Evolutionary conservation across 2,329 filamentous ascomycete species (phyloP).

Genomic region (Sclerotinia subarctica): DNA sequence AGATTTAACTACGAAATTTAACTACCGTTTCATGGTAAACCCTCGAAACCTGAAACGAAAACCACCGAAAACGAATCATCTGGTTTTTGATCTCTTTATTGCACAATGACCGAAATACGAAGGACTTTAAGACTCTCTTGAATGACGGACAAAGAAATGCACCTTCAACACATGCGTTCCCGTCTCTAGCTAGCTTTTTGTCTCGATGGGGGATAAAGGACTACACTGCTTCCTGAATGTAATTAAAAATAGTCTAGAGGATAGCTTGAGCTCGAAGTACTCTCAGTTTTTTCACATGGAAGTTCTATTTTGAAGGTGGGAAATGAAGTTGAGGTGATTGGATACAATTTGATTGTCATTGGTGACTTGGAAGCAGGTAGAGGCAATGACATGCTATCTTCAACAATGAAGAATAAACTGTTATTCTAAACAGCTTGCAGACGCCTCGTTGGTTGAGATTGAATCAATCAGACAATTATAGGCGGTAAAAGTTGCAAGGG

Average conservation of each 20-base stretch:
- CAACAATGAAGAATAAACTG: too few species aligned
- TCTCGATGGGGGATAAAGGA: background rate
- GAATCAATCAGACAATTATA: background rate
- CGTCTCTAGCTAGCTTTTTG: background rate
- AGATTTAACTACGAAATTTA: background rate
- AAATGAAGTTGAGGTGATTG: background rate
- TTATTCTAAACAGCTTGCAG: background rate
- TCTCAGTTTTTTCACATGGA: background rate
- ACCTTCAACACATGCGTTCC: background rate
- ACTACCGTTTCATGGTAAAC: background rate
- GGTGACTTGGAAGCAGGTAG: background rate
- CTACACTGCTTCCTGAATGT: too few species aligned
- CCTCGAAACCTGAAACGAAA: too few species aligned
- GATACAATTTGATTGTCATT: background rate
- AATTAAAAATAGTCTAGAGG: too few species aligned
- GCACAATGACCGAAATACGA: background rate
- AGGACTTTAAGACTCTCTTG: background rate
- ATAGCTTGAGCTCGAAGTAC: too few species aligned
- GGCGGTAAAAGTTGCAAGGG: background rate
- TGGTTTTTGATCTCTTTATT: background rate
- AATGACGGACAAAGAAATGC: background rate
- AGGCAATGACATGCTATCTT: background rate
- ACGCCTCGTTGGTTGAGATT: background rate
- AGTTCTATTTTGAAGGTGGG: background rate
- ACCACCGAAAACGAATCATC: background rate